Conservation (phyloP, 2,329 filamentous ascomycete genomes). For the Coniella lustricola region DNA sequence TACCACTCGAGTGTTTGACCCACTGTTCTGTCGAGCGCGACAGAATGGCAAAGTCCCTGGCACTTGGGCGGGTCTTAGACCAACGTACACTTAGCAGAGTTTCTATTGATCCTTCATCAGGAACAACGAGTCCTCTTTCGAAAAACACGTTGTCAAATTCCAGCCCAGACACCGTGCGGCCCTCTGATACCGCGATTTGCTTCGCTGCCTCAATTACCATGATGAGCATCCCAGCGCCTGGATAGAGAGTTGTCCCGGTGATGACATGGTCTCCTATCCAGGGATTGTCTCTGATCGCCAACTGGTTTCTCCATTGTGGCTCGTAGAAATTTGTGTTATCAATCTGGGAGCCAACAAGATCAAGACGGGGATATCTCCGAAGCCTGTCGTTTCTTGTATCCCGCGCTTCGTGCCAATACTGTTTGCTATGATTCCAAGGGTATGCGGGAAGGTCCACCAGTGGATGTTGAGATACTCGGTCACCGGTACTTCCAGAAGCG, state of each 20-base stretch:
- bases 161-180: background rate
- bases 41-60: background rate
- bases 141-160: background rate
- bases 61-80: background rate
- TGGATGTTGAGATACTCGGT: conserved; percentile 7
- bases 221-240: conserved; percentile 23
- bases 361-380: background rate
- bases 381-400: conserved; percentile 10
- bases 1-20: background rate
- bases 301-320: conserved; percentile 23
- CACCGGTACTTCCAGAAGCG: background rate
- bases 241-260: conserved; percentile 21
- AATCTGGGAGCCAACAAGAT: conserved; percentile 21
- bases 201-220: conserved; percentile 24
- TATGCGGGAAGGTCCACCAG: conserved; percentile 20
- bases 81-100: background rate
- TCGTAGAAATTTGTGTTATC: conserved; percentile 19
- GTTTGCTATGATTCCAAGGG: conserved; percentile 20
- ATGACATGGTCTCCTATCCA: conserved; percentile 26
- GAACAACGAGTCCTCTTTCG: background rate
- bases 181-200: conserved; percentile 8
- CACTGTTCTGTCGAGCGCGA: background rate
- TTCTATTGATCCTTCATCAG: background rate
- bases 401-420: conserved; percentile 23
- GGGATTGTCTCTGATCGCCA: conserved; percentile 19